Percentiles rank a stretch among this genome's conserved stretches.
These are phyloP conservation scores for Fusarium sp. DNA, from an alignment of 2,329 filamentous ascomycete genomes.

Conservation along the genomic window DNA sequence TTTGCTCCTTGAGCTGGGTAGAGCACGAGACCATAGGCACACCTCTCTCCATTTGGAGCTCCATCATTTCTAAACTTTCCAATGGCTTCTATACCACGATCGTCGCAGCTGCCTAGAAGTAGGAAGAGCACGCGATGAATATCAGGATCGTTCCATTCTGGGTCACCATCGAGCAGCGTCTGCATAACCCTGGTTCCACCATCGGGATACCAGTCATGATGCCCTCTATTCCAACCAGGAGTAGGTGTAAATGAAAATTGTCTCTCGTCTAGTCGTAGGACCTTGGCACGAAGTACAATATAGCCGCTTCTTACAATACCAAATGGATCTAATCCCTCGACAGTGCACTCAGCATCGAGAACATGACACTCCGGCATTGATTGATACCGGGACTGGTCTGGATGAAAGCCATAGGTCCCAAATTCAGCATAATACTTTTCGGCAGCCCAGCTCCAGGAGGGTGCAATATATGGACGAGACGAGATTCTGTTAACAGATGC, in stretches of 20 bases:
- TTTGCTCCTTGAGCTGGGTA: background rate
- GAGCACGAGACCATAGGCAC: background rate
- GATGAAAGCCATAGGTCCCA: rapidly evolving
- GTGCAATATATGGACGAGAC: background rate
- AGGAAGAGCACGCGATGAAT: background rate
- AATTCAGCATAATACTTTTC: rapidly evolving
- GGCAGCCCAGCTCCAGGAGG: background rate
- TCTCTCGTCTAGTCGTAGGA: rapidly evolving
- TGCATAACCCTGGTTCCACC: background rate
- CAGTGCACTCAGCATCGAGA: background rate
- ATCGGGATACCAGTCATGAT: background rate
- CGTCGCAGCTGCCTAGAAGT: background rate
- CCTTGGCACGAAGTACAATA: no score
- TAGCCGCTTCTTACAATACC: no score
- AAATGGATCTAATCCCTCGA: background rate
- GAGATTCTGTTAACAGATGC: rapidly evolving
- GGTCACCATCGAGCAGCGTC: rapidly evolving
- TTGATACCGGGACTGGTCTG: rapidly evolving
- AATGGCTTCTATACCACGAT: rapidly evolving
- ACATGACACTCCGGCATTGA: rapidly evolving
- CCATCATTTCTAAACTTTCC: background rate
- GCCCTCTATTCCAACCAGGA: rapidly evolving
- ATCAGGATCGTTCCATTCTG: rapidly evolving
- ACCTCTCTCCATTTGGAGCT: background rate
- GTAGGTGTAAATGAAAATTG: background rate